Evolutionary conservation across 495 filamentous ascomycete genomes (phyloP).

Genomic region (Lepidopterella palustris): DNA sequence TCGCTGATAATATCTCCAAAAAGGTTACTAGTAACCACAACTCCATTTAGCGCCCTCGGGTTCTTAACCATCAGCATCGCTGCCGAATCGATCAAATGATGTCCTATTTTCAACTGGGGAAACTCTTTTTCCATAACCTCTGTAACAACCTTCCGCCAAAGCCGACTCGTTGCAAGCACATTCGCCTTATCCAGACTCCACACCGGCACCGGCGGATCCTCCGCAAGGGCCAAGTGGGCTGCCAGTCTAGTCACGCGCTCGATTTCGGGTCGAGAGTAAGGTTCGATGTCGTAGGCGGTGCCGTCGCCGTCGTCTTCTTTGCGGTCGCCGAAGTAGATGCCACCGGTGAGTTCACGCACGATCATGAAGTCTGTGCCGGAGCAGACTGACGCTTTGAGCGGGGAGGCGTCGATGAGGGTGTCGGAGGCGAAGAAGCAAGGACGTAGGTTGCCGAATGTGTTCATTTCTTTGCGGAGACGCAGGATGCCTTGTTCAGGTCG

Average conservation of each 20-base stretch:
- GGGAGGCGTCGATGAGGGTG: conserved; percentile 77
- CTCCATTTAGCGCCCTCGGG: conserved; percentile 81
- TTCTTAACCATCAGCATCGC: conserved; percentile 98
- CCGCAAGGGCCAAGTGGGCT: conserved; percentile 71
- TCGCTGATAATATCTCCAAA: conserved; percentile 97
- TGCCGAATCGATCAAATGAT: conserved; percentile 92
- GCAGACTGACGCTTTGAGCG: conserved; percentile 81
- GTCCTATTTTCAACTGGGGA: conserved; percentile 73
- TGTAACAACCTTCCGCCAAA: conserved; percentile 84
- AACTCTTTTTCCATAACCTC: conserved; percentile 83
- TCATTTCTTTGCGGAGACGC: conserved; percentile 85
- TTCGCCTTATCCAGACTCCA: conserved; percentile 96
- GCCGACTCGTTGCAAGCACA: conserved; percentile 79
- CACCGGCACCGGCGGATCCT: conserved; percentile 73
- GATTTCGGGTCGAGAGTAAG: conserved; percentile 81
- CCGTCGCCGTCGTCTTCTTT: conserved; percentile 78
- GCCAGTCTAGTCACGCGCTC: conserved; percentile 83
- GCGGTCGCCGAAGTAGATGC: conserved; percentile 95
- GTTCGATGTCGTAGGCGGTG: conserved; percentile 79
- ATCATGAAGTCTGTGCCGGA: conserved; percentile 89
- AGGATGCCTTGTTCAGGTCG: conserved; percentile 95
- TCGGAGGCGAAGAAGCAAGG: conserved; percentile 96
- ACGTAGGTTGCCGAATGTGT: conserved; percentile 92
- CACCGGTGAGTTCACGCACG: conserved; percentile 88
- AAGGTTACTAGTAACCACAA: conserved; percentile 89